These are phyloP conservation scores for Trametes hirsuta DNA, from an alignment of 1,284 basidiomycete species.

Conservation along the genomic window DNA sequence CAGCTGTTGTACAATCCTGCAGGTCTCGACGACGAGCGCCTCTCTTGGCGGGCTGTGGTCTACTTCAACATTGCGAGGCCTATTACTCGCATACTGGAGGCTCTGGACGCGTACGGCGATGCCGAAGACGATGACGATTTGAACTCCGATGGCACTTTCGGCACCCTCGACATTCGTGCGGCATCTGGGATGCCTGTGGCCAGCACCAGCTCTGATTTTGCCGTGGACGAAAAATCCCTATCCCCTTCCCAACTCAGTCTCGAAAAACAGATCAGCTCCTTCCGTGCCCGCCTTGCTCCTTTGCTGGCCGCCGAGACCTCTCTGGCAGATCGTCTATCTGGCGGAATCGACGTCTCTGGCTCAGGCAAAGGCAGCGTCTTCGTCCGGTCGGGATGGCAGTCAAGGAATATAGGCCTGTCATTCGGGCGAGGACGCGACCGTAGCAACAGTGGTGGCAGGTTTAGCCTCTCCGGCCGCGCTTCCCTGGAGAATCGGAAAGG, in stretches of 20 bases:
- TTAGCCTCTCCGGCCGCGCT: constrained; percentile 31
- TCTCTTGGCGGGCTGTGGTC: constrained; percentile 82
- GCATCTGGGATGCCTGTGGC: constrained; percentile 19
- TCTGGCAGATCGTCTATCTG: constrained; percentile 71
- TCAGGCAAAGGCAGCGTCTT: constrained; percentile 73
- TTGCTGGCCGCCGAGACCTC: constrained; percentile 63
- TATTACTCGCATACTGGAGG: constrained; percentile 72
- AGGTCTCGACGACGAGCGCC: constrained; percentile 74
- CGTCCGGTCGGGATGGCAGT: constrained; percentile 81
- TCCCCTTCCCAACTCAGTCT: constrained; percentile 28
- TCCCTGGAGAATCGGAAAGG: constrained; percentile 24
- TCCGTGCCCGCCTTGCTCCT: constrained; percentile 61
- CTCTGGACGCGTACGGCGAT: constrained; percentile 70
- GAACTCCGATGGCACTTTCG: constrained; percentile 6
- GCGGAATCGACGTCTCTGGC: constrained; percentile 69
- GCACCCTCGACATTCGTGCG: constrained; percentile 12
- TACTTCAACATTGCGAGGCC: constrained; percentile 83
- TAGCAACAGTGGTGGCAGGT: constrained; percentile 28
- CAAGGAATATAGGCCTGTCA: constrained; percentile 53
- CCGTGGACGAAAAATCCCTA: constrained; percentile 27
- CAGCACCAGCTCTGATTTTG: neutral
- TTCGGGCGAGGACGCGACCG: constrained; percentile 31
- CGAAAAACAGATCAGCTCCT: constrained; percentile 46
- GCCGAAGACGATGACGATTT: constrained; percentile 47
- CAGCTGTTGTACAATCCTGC: constrained; percentile 83